Percentiles rank a stretch among this genome's conserved stretches.
These are phyloP conservation scores for Avena sativa DNA, from an alignment of 176 grass and related monocot species.

Conservation along the genomic window DNA sequence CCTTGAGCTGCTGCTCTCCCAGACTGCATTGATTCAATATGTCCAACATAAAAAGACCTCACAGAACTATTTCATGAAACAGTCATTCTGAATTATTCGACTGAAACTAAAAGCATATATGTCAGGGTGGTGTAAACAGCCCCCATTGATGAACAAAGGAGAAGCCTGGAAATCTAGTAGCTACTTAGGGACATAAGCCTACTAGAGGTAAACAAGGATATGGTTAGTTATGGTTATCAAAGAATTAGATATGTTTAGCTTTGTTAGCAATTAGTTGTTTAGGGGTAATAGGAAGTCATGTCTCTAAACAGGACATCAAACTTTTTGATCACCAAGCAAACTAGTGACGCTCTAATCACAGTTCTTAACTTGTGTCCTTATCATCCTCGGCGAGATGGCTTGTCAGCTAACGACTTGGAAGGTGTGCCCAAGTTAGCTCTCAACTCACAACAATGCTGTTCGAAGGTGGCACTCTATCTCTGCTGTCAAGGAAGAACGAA, in stretches of 20 bases:
- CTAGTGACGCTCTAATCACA: background rate
- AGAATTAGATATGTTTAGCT: background rate
- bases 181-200: too few species aligned
- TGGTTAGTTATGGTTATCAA: background rate
- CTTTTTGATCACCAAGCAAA: background rate
- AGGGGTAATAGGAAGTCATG: background rate
- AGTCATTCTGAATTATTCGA: background rate
- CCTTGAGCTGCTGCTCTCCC: background rate
- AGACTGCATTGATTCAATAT: slow-evolving; percentile 19
- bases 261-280: background rate
- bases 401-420: too few species aligned
- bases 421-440: too few species aligned
- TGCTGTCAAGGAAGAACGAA: too few species aligned
- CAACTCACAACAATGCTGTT: background rate
- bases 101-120: background rate
- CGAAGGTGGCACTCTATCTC: too few species aligned
- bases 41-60: background rate
- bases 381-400: background rate
- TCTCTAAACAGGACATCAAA: background rate
- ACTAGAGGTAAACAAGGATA: too few species aligned
- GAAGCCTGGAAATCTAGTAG: too few species aligned
- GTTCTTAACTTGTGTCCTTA: background rate
- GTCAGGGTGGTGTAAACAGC: background rate
- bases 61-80: slow-evolving; percentile 18
- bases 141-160: too few species aligned